A percentile compares a stretch with the other conserved stretches of the same genome.
Conservation (phyloP, 1,139 yeast species). For the Candida pseudoviswanathii region DNA sequence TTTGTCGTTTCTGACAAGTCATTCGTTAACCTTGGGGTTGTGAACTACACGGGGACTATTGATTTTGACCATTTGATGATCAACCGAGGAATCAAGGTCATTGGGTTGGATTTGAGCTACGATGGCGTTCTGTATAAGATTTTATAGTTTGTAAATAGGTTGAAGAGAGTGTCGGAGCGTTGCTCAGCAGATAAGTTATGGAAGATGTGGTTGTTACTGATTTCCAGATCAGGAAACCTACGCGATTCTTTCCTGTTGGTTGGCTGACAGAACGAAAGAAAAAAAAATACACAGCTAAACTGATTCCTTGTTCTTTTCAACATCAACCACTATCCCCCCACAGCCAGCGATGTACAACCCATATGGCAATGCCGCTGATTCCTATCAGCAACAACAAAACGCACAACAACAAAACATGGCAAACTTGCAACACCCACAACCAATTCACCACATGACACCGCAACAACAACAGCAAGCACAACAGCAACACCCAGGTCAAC, state of each 20-base stretch:
- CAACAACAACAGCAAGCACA: constrained; percentile 30
- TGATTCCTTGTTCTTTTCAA: not conserved
- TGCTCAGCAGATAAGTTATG: not conserved
- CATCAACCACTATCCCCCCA: not conserved
- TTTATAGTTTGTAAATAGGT: constrained; percentile 8
- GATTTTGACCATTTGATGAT: constrained; percentile 36
- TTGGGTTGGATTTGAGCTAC: constrained; percentile 17
- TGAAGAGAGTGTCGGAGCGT: too few species aligned
- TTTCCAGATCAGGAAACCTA: not conserved
- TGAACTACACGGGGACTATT: constrained; percentile 31
- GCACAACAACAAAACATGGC: constrained; percentile 30
- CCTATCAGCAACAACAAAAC: constrained; percentile 22
- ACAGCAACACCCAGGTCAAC: constrained; percentile 27
- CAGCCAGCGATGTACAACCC: constrained; percentile 47
- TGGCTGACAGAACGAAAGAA: not conserved
- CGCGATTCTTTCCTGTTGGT: not conserved
- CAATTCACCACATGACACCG: constrained; percentile 25
- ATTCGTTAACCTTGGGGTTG: constrained; percentile 20
- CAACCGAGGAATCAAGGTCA: constrained; percentile 34
- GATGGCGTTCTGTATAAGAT: constrained; percentile 13
- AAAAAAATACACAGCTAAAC: not conserved
- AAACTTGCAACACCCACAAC: constrained; percentile 15
- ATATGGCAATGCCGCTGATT: constrained; percentile 30
- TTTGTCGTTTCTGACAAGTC: constrained; percentile 23
- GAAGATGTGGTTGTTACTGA: not conserved